Percentiles rank a stretch among this genome's conserved stretches.
These are phyloP conservation scores for Aspergillus kassunensis DNA, from an alignment of 495 filamentous ascomycete genomes.

Conservation along the genomic window DNA sequence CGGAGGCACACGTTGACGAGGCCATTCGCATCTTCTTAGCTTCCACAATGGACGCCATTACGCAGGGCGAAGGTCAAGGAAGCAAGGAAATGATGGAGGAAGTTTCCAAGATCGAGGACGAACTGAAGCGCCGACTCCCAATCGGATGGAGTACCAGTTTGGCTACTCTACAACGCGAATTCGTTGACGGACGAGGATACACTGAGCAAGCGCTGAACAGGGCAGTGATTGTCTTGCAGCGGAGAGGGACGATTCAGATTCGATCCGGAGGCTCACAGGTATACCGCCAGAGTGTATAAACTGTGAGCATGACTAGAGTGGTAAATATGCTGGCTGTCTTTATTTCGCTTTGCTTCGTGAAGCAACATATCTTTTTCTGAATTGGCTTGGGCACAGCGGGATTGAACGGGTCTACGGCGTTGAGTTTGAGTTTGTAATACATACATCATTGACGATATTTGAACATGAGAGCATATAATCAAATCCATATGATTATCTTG, in stretches of 20 bases:
- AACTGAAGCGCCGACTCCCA: slow-evolving; percentile 80
- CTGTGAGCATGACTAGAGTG: slow-evolving; percentile 11
- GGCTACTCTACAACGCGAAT: slow-evolving; percentile 79
- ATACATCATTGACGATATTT: slow-evolving; percentile 3
- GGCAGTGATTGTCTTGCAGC: slow-evolving; percentile 79
- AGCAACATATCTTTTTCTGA: slow-evolving; percentile 3
- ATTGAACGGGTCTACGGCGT: slow-evolving; percentile 15
- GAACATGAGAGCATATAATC: not conserved
- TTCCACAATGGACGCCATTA: slow-evolving; percentile 96
- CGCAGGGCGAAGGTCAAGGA: slow-evolving; percentile 76
- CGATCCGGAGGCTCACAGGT: slow-evolving; percentile 85
- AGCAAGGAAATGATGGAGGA: slow-evolving; percentile 89
- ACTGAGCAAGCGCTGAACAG: slow-evolving; percentile 79
- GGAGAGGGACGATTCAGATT: slow-evolving; percentile 88
- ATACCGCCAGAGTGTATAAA: slow-evolving; percentile 67
- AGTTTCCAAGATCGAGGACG: slow-evolving; percentile 81
- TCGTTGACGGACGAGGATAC: slow-evolving; percentile 84
- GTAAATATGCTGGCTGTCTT: slow-evolving; percentile 5
- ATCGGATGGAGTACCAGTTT: slow-evolving; percentile 94
- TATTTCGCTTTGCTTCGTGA: slow-evolving; percentile 2
- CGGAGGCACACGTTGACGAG: slow-evolving; percentile 91
- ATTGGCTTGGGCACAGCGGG: slow-evolving; percentile 19
- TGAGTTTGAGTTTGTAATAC: not conserved
- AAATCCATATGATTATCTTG: no score
- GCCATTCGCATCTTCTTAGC: slow-evolving; percentile 97